phyloP scores from a whole-genome alignment of 2,329 filamentous ascomycete species.

The Sclerotinia sclerotiorum region DNA sequence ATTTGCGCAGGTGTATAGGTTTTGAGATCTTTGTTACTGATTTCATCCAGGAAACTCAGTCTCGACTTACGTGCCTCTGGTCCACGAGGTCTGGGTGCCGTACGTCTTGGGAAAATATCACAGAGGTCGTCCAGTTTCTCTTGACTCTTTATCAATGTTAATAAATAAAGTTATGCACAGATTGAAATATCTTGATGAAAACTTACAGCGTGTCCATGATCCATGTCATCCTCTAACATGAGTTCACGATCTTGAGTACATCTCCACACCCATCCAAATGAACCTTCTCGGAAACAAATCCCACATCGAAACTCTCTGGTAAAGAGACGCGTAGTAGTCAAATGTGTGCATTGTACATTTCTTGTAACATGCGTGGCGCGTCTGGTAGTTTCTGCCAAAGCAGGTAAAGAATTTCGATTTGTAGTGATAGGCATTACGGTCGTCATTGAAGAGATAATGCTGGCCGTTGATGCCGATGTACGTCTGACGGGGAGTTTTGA shows the following conservation, averaged over 20 bases:
- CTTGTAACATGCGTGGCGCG: conserved; percentile 17
- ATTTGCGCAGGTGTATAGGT: conserved; percentile 52
- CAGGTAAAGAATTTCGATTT: conserved; percentile 16
- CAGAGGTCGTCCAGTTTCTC: conserved; percentile 34
- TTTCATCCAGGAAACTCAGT: conserved; percentile 42
- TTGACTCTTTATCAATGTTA: conserved; percentile 26
- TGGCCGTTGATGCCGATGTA: conserved; percentile 17
- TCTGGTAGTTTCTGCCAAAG: conserved; percentile 4
- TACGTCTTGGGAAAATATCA: conserved; percentile 31
- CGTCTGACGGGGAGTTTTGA: conserved; percentile 4
- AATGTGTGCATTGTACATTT: conserved; percentile 58
- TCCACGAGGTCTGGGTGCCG: conserved; percentile 30
- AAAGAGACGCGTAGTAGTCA: conserved; percentile 66
- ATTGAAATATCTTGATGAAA: background rate
- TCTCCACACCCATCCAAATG: conserved; percentile 70
- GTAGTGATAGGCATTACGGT: background rate
- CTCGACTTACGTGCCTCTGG: conserved; percentile 31
- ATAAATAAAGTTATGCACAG: conserved; percentile 30
- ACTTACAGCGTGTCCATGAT: conserved; percentile 38
- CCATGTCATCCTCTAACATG: conserved; percentile 44
- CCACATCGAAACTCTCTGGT: conserved; percentile 54
- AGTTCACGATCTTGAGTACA: conserved; percentile 65
- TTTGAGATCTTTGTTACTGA: conserved; percentile 46
- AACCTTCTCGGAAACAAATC: conserved; percentile 55
- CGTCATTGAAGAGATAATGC: conserved; percentile 15